Conservation (phyloP, 1,139 yeast genomes). For the Candida sp. region DNA sequence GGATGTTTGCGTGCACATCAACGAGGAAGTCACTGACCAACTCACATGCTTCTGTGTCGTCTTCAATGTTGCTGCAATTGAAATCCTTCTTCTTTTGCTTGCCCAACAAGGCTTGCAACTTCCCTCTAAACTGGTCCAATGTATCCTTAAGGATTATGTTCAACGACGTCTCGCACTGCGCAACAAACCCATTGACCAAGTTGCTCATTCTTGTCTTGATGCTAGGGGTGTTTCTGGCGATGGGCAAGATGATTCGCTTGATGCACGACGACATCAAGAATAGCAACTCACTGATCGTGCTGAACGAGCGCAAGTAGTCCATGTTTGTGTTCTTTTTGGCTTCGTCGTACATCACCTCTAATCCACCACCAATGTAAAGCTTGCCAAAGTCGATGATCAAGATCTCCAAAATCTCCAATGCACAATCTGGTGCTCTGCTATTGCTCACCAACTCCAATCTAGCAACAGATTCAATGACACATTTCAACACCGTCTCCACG, state of each 20-base stretch:
- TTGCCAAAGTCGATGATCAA: slow-evolving; percentile 74
- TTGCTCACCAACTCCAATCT: slow-evolving; percentile 75
- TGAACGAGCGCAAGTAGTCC: slow-evolving; percentile 53
- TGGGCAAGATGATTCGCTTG: slow-evolving; percentile 73
- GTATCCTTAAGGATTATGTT: slow-evolving; percentile 69
- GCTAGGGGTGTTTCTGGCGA: slow-evolving; percentile 65
- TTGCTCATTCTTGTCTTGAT: slow-evolving; percentile 67
- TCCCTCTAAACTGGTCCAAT: slow-evolving; percentile 50
- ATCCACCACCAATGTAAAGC: slow-evolving; percentile 72
- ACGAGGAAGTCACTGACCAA: slow-evolving; percentile 59
- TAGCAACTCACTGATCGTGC: slow-evolving; percentile 64
- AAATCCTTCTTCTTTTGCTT: slow-evolving; percentile 40
- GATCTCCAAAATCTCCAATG: slow-evolving; percentile 70
- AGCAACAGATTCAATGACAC: slow-evolving; percentile 81
- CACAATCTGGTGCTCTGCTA: slow-evolving; percentile 61
- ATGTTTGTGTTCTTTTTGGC: slow-evolving; percentile 24
- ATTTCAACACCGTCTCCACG: slow-evolving; percentile 69
- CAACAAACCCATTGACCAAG: slow-evolving; percentile 68
- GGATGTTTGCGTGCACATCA: slow-evolving; percentile 40
- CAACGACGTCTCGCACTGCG: slow-evolving; percentile 70
- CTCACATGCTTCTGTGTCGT: slow-evolving; percentile 74
- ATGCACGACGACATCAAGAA: slow-evolving; percentile 72
- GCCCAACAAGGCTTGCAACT: slow-evolving; percentile 53
- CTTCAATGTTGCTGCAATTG: slow-evolving; percentile 53
- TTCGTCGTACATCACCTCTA: slow-evolving; percentile 68